Conservation (phyloP, 1,284 basidiomycete species). For the Coriolopsis trogii region DNA sequence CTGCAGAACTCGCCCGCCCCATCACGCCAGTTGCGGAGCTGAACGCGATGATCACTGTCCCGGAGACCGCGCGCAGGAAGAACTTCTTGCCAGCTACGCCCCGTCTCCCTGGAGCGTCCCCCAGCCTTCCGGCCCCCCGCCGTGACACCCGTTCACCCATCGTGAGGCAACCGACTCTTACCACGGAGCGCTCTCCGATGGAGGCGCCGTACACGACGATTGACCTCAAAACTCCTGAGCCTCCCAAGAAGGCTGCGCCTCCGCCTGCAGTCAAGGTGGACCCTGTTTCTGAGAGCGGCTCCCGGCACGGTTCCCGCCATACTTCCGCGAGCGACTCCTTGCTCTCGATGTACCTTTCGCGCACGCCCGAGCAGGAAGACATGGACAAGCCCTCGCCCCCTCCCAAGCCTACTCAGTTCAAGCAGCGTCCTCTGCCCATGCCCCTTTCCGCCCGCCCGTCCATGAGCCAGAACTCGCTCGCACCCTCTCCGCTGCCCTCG, state of each 20-base stretch:
- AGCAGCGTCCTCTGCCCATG: constrained; percentile 16
- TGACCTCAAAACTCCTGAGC: constrained; percentile 26
- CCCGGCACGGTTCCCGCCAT: constrained; percentile 8
- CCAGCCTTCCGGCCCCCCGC: constrained; percentile 29
- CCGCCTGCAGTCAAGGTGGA: not conserved
- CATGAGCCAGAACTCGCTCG: constrained; percentile 14
- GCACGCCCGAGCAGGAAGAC: constrained; percentile 16
- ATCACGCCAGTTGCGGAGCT: constrained; percentile 41
- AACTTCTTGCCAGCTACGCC: constrained; percentile 17
- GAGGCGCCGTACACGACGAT: constrained; percentile 25
- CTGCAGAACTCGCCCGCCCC: constrained; percentile 34
- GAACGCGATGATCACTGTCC: constrained; percentile 34
- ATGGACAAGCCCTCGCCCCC: constrained; percentile 18
- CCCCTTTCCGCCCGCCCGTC: constrained; percentile 19
- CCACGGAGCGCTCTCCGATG: constrained; percentile 18
- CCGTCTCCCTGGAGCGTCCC: constrained; percentile 7
- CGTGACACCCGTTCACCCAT: constrained; percentile 28
- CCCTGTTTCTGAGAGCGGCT: not conserved
- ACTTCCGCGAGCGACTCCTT: constrained; percentile 30
- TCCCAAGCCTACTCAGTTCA: constrained; percentile 14
- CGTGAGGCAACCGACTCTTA: constrained; percentile 21
- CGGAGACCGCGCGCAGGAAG: constrained; percentile 25
- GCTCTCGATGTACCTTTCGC: constrained; percentile 35
- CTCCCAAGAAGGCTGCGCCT: constrained; percentile 6
- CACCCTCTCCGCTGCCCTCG: constrained; percentile 15